Evolutionary conservation across 225 moss, liverwort and hornwort species (phyloP), one percentile per base, ranked within the genome.

Genomic region (Physcomitrium patens): DNA sequence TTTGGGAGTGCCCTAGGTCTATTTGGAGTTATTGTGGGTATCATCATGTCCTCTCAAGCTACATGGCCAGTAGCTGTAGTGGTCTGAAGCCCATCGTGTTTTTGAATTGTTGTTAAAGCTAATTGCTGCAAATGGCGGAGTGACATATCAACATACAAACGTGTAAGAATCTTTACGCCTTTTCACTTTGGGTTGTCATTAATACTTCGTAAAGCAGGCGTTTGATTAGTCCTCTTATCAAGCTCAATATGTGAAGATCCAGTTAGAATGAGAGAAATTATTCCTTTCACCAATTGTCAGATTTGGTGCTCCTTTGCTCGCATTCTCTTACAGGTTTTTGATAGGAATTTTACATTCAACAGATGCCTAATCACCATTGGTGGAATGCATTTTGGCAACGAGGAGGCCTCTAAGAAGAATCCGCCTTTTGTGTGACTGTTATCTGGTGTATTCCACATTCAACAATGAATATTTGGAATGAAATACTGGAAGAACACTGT

Each of bases 1-100:
- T 99, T 99, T 81, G 99, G 99, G 74, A 99, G 99, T 78, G 99
- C 99, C 24, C 86, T 99, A 71, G 99, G 99, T 73, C 89, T 99
- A 12, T 99, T 99, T 74, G 99, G 99, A 76, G 99, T 99, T 11
- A 99, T 99, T 71, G 99, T 99, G 72, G 95, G 95, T 69, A 99
- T 99, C 63, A 99, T 99, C 78, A 93, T 99, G 99, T 99, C 99
- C 48, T 84, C 99, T 56, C 95, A 99, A 87, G 99, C 99, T 54
- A 78, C 83, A 71, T 99, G 99, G 99, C 99, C 99, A 63, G 74
- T 80, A 41, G 82, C 82, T 82, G 72, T 61, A 55, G 49, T 77
- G 67, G 71, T 68, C 60, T 82, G 74, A 79, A 62, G 31, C 37
- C 45, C 58, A 12, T 27, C 71, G 70, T 75, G 67, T 70, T 71